phyloP scores from a whole-genome alignment of 495 filamentous ascomycete species.

The Penicillium angulare region DNA sequence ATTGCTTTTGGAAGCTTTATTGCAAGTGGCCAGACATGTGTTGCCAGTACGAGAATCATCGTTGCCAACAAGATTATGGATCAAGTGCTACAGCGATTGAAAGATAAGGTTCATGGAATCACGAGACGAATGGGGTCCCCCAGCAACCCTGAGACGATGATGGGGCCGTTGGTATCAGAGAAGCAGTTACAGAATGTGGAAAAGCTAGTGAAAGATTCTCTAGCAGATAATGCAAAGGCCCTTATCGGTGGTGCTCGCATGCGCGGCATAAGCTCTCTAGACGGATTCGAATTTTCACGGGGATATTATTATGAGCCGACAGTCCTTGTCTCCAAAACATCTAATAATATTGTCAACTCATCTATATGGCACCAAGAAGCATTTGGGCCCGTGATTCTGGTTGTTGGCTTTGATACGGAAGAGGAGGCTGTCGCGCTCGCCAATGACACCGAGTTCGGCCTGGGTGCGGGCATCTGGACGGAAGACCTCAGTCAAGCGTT shows the following conservation, averaged over 20 bases:
- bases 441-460: constrained; percentile 42
- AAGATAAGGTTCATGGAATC: constrained; percentile 39
- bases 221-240: constrained; percentile 23
- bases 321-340: constrained; percentile 32
- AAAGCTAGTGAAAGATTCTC: constrained; percentile 27
- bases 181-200: constrained; percentile 18
- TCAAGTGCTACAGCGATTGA: constrained; percentile 29
- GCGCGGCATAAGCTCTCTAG: constrained; percentile 20
- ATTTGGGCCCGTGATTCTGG: constrained; percentile 48
- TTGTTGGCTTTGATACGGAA: constrained; percentile 41
- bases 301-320: constrained; percentile 62
- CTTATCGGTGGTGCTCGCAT: constrained; percentile 37
- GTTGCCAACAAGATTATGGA: constrained; percentile 49
- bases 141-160: constrained; percentile 14
- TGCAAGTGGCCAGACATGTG: constrained; percentile 61
- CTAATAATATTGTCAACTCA: constrained; percentile 9
- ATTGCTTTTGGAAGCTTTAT: constrained; percentile 59
- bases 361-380: constrained; percentile 43
- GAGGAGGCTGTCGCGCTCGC: constrained; percentile 38
- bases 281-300: constrained; percentile 27
- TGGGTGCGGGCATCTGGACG: constrained; percentile 51
- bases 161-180: constrained; percentile 23
- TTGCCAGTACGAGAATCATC: constrained; percentile 58
- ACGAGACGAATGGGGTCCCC: constrained; percentile 32
- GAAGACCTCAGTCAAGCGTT: constrained; percentile 49